Evolutionary conservation across 805 yeast genomes (phyloP), one percentile per base, ranked within the genome.

Genomic region (Lipomyces orientalis): DNA sequence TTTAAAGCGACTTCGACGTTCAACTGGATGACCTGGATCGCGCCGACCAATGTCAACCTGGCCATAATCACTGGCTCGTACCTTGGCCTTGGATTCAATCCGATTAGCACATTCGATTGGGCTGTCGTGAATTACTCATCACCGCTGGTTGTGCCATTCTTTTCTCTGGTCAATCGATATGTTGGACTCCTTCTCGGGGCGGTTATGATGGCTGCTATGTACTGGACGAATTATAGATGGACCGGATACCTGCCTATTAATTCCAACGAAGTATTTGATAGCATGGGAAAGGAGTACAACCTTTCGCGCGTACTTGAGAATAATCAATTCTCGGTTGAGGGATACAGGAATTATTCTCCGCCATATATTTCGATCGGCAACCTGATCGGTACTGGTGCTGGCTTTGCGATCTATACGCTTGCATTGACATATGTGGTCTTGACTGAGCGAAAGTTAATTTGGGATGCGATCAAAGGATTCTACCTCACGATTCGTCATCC

Each of bases 101-200:
- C 93, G 9, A 75, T 87, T 54, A 85, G 90, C 22, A 16, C 79
- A 82, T 87, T 88, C 74, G 91, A 88, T 77, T 88, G 91, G 90
- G 84, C 71, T 76, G 81, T 60, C 71, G 75, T 58, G 81, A 83
- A 71, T 82, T 83, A 75, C 67, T 75, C 54, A 52, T 76, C 56
- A 78, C 80, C 34, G 79, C 81, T 70, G 54, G 73, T 54, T 73
- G 73, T 52, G 74, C 82, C 39, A 81, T 83, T 73, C 70, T 80
- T 14, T 84, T 83, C 79, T 81, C 83, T 73, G 83, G 85, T 74
- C 10, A 78, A 76, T 67, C 75, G 74, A 64, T 69, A 68, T 57
- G 64, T 70, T 65, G 84, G 83, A 65, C 64, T 75, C 10, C 14
- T 62, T 83, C 75, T 85, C 73, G 87, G 87, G 14, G 87, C 86